Conservation (phyloP, 495 filamentous ascomycete genomes). For the Astrothelium macrocarpum region DNA sequence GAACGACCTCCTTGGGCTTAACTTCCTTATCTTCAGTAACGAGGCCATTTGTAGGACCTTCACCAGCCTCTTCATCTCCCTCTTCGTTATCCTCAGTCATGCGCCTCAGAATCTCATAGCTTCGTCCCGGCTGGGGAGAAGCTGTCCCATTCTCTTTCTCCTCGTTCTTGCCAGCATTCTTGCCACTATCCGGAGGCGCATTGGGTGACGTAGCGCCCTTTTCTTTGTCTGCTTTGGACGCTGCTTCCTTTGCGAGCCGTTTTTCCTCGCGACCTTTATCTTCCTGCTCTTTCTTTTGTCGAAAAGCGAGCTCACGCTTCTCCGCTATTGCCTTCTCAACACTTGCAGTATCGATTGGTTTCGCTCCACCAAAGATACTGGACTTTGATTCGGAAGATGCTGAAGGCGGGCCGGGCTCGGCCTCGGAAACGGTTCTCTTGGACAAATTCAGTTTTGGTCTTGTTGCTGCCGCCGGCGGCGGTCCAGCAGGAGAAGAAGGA, state of each 20-base stretch:
- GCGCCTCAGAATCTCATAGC: slow-evolving; percentile 31
- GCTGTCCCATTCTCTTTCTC: slow-evolving; percentile 28
- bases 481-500: slow-evolving; percentile 54
- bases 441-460: slow-evolving; percentile 73
- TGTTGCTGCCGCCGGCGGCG: slow-evolving; percentile 43
- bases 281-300: slow-evolving; percentile 79
- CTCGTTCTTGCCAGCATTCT: slow-evolving; percentile 15
- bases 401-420: slow-evolving; percentile 41
- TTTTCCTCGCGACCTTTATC: slow-evolving; percentile 75
- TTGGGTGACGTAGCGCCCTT: slow-evolving; percentile 15
- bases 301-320: slow-evolving; percentile 60
- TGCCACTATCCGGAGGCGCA: slow-evolving; percentile 10
- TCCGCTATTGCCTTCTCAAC: slow-evolving; percentile 84
- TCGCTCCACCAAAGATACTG: slow-evolving; percentile 84
- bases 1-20: slow-evolving; percentile 32
- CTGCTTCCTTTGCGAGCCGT: slow-evolving; percentile 45
- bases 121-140: slow-evolving; percentile 14
- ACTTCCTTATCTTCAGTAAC: slow-evolving; percentile 31
- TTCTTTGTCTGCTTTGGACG: slow-evolving; percentile 29
- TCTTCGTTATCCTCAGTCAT: slow-evolving; percentile 19
- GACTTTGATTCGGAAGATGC: slow-evolving; percentile 61
- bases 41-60: slow-evolving; percentile 28
- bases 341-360: slow-evolving; percentile 79
- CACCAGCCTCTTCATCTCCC: slow-evolving; percentile 19
- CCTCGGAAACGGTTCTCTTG: slow-evolving; percentile 81